A percentile compares a stretch with the other conserved stretches of the same genome.
These are phyloP conservation scores for Arthrobotrys sphaeroides DNA, from an alignment of 2,329 filamentous ascomycete species.

Conservation along the genomic window DNA sequence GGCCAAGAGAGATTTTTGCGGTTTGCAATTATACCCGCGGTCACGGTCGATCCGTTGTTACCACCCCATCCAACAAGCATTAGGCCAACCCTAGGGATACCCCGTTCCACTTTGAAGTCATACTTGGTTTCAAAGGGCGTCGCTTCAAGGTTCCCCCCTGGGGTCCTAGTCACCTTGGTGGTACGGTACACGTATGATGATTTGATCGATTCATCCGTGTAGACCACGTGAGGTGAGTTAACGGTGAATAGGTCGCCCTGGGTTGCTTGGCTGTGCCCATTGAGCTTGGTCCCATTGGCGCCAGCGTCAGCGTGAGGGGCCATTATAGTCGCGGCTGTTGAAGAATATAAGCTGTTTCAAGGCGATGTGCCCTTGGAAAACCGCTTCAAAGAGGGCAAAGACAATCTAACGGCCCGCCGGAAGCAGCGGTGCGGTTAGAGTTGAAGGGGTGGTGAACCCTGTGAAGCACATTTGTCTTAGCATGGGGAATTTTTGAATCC, in stretches of 20 bases:
- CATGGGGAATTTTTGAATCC: constrained; percentile 24
- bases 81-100: constrained; percentile 89
- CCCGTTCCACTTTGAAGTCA: constrained; percentile 96
- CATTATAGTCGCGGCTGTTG: constrained; percentile 72
- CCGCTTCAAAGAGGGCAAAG: constrained; percentile 26
- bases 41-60: constrained; percentile 98
- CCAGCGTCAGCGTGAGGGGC: constrained; percentile 80
- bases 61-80: constrained; percentile 98
- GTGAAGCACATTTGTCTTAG: constrained; percentile 54
- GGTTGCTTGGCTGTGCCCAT: constrained; percentile 67
- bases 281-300: constrained; percentile 65
- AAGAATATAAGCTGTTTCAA: not conserved
- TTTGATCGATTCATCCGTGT: constrained; percentile 86
- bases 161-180: constrained; percentile 77
- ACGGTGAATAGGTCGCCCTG: constrained; percentile 73
- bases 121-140: constrained; percentile 88
- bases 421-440: constrained; percentile 90
- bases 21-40: constrained; percentile 96
- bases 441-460: constrained; percentile 96
- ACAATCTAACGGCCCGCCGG: constrained; percentile 74
- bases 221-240: constrained; percentile 88
- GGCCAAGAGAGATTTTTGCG: constrained; percentile 87
- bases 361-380: not conserved
- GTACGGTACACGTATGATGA: constrained; percentile 98
- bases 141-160: constrained; percentile 80